Conservation (phyloP, 306 rosid genomes). For the Vigna angularis region DNA sequence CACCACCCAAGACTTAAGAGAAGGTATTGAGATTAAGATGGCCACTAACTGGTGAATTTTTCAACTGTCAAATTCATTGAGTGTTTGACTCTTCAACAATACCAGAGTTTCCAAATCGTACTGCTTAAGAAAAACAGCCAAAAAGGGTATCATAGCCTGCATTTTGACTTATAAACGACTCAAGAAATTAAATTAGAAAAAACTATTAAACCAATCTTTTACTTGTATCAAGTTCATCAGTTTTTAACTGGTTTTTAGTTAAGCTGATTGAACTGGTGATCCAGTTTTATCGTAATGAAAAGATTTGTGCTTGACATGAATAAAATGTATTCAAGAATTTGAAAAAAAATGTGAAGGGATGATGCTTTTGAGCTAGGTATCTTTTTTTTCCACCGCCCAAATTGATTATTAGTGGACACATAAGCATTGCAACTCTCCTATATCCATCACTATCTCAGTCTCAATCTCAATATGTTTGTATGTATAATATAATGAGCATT, state of each 20-base stretch:
- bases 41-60: slow-evolving; percentile 33
- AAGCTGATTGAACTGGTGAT: too few species aligned
- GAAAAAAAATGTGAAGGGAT: too few species aligned
- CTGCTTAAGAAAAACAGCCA: background rate
- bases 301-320: too few species aligned
- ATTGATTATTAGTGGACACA: background rate
- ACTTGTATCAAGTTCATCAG: too few species aligned
- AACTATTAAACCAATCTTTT: too few species aligned
- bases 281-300: too few species aligned
- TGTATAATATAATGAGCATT: background rate
- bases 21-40: slow-evolving; percentile 21
- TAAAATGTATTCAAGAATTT: too few species aligned
- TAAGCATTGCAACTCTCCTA: background rate
- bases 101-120: background rate
- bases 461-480: background rate
- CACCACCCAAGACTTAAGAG: slow-evolving; percentile 40
- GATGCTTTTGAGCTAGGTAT: too few species aligned
- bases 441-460: too few species aligned
- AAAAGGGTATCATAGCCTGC: background rate
- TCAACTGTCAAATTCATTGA: slow-evolving; percentile 21
- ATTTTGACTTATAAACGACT: background rate
- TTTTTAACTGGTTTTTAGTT: too few species aligned
- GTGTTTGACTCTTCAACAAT: slow-evolving; percentile 24
- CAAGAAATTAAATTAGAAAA: too few species aligned
- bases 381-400: background rate